These are phyloP conservation scores for Spathaspora passalidarum DNA, from an alignment of 805 yeast genomes.

Conservation along the genomic window DNA sequence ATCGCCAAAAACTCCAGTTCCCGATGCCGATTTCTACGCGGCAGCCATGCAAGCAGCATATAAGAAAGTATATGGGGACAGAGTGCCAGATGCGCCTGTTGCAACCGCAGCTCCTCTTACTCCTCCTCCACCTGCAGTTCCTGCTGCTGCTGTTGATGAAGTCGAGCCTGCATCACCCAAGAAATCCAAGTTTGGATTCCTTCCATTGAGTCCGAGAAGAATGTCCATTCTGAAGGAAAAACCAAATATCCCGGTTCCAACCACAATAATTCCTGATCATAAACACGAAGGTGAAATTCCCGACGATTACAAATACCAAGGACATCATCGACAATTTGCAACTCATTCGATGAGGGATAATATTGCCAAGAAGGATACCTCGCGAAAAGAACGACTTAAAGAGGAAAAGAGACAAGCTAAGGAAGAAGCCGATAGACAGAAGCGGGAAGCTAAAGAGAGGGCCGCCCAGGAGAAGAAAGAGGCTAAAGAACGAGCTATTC, in stretches of 20 bases:
- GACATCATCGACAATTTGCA: constrained; percentile 31
- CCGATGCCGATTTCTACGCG: constrained; percentile 53
- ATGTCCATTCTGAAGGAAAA: neutral
- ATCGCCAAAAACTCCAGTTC: constrained; percentile 5
- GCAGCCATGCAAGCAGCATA: constrained; percentile 55
- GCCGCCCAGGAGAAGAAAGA: constrained; percentile 13
- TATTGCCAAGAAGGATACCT: constrained; percentile 7
- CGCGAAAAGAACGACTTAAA: constrained; percentile 5
- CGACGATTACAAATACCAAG: constrained; percentile 23
- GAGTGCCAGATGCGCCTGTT: constrained; percentile 6
- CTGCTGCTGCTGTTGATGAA: neutral
- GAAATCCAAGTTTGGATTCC: constrained; percentile 7
- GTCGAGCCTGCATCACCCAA: neutral
- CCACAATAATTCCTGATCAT: neutral
- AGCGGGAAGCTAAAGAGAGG: constrained; percentile 11
- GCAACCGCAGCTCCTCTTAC: neutral
- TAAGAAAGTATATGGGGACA: constrained; percentile 52
- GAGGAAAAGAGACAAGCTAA: constrained; percentile 19
- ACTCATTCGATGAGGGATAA: constrained; percentile 29
- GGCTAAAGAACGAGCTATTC: constrained; percentile 9
- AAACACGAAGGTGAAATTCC: neutral
- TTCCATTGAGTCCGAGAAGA: constrained; percentile 5
- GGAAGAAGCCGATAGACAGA: constrained; percentile 8
- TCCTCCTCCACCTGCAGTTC: constrained; percentile 1
- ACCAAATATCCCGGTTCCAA: neutral